Percentiles rank a stretch among this genome's conserved stretches.
Evolutionary conservation across 73 alveolate species (phyloP).

Genomic region (Paraurostyla sp.): DNA sequence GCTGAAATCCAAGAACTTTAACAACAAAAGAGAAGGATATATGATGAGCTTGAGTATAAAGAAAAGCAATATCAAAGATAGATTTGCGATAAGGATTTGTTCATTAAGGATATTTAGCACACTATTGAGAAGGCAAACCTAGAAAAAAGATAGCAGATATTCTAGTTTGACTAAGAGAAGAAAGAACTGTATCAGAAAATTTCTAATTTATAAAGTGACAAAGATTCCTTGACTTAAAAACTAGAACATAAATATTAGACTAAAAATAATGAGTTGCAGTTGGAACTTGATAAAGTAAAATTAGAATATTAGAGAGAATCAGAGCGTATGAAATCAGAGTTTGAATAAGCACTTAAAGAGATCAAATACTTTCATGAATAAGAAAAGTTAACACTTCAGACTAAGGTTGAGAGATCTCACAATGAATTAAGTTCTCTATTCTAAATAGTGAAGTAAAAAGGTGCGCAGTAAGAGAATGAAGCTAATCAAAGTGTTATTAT

Average conservation of each 20-base stretch:
- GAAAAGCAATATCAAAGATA: neutral
- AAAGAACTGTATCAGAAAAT: neutral
- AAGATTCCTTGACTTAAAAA: neutral
- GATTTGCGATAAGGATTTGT: constrained; percentile 4
- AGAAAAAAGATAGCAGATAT: neutral
- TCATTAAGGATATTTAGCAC: constrained; percentile 8
- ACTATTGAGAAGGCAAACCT: constrained; percentile 1
- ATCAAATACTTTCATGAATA: constrained; percentile 18
- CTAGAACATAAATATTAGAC: neutral
- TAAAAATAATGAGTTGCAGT: neutral
- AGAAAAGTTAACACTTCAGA: constrained; percentile 34
- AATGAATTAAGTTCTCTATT: constrained; percentile 33
- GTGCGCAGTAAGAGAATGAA: neutral
- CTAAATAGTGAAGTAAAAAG: neutral
- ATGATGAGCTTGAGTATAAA: neutral
- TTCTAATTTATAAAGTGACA: neutral
- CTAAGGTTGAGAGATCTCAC: constrained; percentile 33
- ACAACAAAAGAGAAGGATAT: neutral
- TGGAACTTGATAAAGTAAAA: constrained; percentile 1
- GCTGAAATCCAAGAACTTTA: neutral
- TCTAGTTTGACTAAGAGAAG: neutral
- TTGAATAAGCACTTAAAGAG: constrained; percentile 9
- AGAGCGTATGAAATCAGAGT: neutral
- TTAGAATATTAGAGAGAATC: constrained; percentile 3
- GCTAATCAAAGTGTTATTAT: neutral